Percentiles rank a stretch among this genome's conserved stretches.
These are phyloP conservation scores for Penicillium goetzii DNA, from an alignment of 495 filamentous ascomycete species.

Conservation along the genomic window DNA sequence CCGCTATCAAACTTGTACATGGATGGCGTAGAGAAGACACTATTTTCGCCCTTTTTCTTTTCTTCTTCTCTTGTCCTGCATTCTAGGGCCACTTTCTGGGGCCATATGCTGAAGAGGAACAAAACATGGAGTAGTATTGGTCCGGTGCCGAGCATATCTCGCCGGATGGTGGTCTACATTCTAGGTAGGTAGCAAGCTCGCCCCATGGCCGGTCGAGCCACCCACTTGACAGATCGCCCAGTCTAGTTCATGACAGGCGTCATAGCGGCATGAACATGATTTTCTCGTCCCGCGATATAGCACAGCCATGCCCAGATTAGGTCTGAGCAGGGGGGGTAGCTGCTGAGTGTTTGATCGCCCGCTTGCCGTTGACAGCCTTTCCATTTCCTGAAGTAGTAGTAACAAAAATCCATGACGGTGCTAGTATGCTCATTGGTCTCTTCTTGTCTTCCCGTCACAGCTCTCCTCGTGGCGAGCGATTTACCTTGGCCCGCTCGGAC, in stretches of 20 bases:
- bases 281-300: constrained; percentile 3
- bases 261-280: neutral
- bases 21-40: neutral
- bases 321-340: neutral
- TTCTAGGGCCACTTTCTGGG: neutral
- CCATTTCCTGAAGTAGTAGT: neutral
- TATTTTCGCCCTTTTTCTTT: neutral
- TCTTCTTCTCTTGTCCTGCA: neutral
- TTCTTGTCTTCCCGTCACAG: neutral
- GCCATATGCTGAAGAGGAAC: neutral
- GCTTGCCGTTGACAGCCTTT: neutral
- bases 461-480: constrained; percentile 10
- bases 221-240: neutral
- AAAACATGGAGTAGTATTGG: neutral
- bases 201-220: neutral
- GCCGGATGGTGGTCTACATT: neutral
- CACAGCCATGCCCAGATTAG: constrained; percentile 5
- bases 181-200: neutral
- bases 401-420: neutral
- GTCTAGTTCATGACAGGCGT: neutral
- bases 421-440: neutral
- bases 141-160: neutral
- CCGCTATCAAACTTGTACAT: neutral
- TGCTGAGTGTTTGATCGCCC: neutral
- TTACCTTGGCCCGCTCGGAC: neutral